Evolutionary conservation across 2,329 filamentous ascomycete species (phyloP).

Genomic region (Fusarium tricinctum): DNA sequence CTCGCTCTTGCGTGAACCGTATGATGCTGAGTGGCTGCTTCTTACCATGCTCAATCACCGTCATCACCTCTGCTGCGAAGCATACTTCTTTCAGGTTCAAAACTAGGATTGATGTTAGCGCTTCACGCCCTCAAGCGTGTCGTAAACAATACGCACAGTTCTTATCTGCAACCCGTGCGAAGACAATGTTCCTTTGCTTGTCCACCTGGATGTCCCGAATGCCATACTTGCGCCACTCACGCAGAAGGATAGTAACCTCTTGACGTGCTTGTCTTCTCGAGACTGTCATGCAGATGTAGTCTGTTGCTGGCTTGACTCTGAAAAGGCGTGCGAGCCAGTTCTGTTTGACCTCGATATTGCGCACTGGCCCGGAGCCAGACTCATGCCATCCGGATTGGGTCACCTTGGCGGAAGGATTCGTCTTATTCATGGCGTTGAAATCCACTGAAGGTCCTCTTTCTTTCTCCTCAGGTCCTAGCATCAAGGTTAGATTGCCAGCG

Average conservation of each 20-base stretch:
- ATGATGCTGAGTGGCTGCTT: conserved; percentile 83
- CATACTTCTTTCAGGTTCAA: conserved; percentile 88
- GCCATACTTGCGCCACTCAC: conserved; percentile 86
- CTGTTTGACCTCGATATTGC: conserved; percentile 76
- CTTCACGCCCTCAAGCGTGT: neutral
- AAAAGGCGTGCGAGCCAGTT: conserved; percentile 93
- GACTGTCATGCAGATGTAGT: conserved; percentile 80
- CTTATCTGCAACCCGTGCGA: conserved; percentile 78
- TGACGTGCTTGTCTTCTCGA: conserved; percentile 78
- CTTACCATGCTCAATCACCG: conserved; percentile 86
- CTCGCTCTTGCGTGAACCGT: conserved; percentile 89
- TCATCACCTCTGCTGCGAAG: conserved; percentile 89
- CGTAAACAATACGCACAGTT: conserved; percentile 75
- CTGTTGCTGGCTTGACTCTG: conserved; percentile 85
- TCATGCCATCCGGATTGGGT: conserved; percentile 51
- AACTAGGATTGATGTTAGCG: conserved; percentile 64
- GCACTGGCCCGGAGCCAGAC: conserved; percentile 57
- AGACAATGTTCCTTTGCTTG: conserved; percentile 82
- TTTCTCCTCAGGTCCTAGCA: conserved; percentile 33
- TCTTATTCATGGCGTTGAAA: conserved; percentile 41
- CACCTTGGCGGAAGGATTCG: conserved; percentile 22
- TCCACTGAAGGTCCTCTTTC: conserved; percentile 28
- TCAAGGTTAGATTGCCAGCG: conserved; percentile 16
- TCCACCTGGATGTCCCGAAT: conserved; percentile 84
- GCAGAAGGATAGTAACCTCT: conserved; percentile 80